Base-by-base conservation (phyloP, 495 filamentous ascomycete genomes). In the Penicillium diatomitis region DNA sequence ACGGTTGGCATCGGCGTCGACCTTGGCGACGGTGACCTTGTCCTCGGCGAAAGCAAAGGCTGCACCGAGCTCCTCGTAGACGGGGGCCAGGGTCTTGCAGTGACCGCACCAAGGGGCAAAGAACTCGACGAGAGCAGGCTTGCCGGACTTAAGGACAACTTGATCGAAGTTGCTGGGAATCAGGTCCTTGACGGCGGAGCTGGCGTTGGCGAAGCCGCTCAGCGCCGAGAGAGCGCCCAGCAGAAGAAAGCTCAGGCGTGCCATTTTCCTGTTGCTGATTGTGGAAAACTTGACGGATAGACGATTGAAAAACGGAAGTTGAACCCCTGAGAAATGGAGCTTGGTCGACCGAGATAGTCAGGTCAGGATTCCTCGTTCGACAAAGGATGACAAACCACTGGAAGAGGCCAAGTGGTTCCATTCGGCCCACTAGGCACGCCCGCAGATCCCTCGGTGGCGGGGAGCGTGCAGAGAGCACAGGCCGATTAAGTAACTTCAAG, bases 61-160 rank as follows among this genome's bases (percentile, higher is more conserved):
- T 33, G 76, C 66, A 44, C 82, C 91, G n/a, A 98, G 81, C 67
- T 98, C 86, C 66, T 98, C 92, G 67, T 92, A 98, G 46, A 92
- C 73, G 37, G 92, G 92, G 20, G 90, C 94, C 7, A 98, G 86
- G 52, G 71, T 96, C 76, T 97, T 97, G 86, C 92, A 98, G 79
- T 98, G 88, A 41, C 94, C 94, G 68, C 94, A 98, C 92, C 92
- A 98, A 49, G 92, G 92, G 41, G 92, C 92, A 68, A 96, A 98
- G 79, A 98, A 98, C 65, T 98, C 92, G 51, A 98, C 92, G 34
- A 98, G 81, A 0, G 94, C 89, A 31, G 94, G 94, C 74, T 95
- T 97, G 63, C 88, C 88, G 47, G 86, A 90, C 61, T 92, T 77
- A 32, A 97, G 78, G 51, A 96, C 88, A 45, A 94, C 77, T 6